Conservation (phyloP, 352 stramenopile species). For the Globisporangium spinosum region DNA sequence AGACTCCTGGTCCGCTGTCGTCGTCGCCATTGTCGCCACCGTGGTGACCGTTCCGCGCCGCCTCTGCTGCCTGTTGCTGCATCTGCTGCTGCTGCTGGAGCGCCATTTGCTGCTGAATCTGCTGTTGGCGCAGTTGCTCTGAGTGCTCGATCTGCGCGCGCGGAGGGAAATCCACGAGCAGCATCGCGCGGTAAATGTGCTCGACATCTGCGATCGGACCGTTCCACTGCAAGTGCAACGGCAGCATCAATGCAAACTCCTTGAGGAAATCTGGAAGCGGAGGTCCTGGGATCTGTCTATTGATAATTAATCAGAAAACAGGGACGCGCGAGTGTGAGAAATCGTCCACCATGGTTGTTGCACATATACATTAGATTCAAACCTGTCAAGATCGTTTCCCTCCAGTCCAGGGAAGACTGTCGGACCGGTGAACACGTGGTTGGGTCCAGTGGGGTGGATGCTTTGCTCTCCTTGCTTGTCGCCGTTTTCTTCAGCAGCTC, state of each 20-base stretch:
- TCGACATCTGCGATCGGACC: conserved; percentile 83
- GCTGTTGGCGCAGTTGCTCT: conserved; percentile 60
- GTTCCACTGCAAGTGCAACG: conserved; percentile 81
- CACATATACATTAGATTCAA: conserved; percentile 8
- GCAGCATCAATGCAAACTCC: conserved; percentile 78
- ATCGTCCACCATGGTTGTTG: background rate
- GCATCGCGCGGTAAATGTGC: conserved; percentile 81
- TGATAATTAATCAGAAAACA: background rate
- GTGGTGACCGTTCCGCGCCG: conserved; percentile 35
- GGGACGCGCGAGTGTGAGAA: background rate
- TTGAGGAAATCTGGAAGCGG: conserved; percentile 84
- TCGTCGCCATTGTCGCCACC: conserved; percentile 38
- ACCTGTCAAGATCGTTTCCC: conserved; percentile 46
- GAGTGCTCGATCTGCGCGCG: conserved; percentile 68
- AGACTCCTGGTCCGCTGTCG: conserved; percentile 39
- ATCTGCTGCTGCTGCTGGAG: conserved; percentile 55
- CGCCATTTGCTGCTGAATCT: conserved; percentile 46
- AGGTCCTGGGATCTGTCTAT: conserved; percentile 64
- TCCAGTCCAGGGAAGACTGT: conserved; percentile 24
- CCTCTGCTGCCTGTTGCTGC: conserved; percentile 50
- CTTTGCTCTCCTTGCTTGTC: conserved; percentile 22
- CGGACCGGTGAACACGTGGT: conserved; percentile 14
- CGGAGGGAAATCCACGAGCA: conserved; percentile 77
- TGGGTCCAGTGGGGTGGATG: background rate
- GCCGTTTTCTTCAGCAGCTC: conserved; percentile 19